Evolutionary conservation across 2,329 filamentous ascomycete genomes (phyloP).

Genomic region (Diplodia mutila): DNA sequence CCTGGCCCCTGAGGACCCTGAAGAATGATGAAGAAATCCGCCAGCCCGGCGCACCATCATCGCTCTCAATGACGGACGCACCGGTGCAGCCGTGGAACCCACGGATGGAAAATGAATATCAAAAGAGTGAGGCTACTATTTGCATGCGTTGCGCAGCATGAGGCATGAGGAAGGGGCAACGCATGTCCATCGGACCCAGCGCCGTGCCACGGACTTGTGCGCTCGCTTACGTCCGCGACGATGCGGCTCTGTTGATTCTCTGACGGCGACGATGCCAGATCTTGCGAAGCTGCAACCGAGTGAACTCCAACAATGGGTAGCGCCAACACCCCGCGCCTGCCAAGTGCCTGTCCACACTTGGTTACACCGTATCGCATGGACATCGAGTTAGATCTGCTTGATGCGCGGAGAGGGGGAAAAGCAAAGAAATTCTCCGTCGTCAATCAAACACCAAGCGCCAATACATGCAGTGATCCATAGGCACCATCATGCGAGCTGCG

Average conservation of each 20-base stretch:
- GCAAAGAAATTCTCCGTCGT: not conserved
- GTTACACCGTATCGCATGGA: slow-evolving; percentile 15
- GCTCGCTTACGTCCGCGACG: slow-evolving; percentile 7
- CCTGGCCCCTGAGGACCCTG: slow-evolving; percentile 13
- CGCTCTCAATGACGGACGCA: not conserved
- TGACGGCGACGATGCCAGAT: not conserved
- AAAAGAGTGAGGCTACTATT: not conserved
- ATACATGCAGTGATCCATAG: not conserved
- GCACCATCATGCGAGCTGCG: not conserved
- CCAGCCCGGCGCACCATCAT: not conserved
- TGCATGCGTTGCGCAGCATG: not conserved
- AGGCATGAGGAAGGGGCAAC: not conserved
- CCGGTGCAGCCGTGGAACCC: not conserved
- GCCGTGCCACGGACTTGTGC: slow-evolving; percentile 17
- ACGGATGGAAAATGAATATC: not conserved
- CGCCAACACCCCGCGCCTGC: no score
- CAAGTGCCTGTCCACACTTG: not conserved
- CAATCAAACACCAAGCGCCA: not conserved
- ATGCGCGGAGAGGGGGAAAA: not conserved
- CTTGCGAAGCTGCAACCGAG: not conserved
- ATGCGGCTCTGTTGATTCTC: slow-evolving; percentile 5
- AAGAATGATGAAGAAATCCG: slow-evolving; percentile 1
- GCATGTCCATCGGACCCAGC: slow-evolving; percentile 5
- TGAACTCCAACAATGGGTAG: not conserved
- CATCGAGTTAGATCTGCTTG: not conserved